Evolutionary conservation across 352 stramenopile genomes (phyloP).

Genomic region (Phytophthora pinifolia): DNA sequence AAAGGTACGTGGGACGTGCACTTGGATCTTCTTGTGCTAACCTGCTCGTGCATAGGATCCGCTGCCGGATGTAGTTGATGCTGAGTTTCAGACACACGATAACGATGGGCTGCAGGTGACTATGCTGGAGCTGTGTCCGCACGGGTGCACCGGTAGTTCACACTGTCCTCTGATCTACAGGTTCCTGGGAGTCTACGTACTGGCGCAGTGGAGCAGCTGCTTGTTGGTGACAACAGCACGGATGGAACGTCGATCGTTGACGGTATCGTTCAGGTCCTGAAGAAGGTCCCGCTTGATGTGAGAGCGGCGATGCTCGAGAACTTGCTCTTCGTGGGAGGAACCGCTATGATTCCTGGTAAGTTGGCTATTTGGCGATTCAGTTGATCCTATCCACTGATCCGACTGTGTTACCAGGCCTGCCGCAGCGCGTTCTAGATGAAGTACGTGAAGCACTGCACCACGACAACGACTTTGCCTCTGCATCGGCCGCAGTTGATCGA

Average conservation of each 20-base stretch:
- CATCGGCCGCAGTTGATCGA: slow-evolving; percentile 31
- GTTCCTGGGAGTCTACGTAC: slow-evolving; percentile 42
- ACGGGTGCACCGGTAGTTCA: not conserved
- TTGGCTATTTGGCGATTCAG: not conserved
- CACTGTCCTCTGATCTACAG: slow-evolving; percentile 19
- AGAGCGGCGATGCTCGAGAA: slow-evolving; percentile 67
- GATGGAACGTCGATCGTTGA: slow-evolving; percentile 57
- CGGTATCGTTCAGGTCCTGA: slow-evolving; percentile 51
- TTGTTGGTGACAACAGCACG: slow-evolving; percentile 36
- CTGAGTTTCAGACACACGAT: slow-evolving; percentile 44
- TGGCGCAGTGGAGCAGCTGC: slow-evolving; percentile 45
- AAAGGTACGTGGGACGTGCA: slow-evolving; percentile 23
- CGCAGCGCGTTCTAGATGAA: slow-evolving; percentile 50
- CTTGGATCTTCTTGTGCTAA: too few relatives aligned
- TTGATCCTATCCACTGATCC: not conserved
- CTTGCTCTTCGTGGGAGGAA: slow-evolving; percentile 72
- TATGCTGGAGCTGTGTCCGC: not conserved
- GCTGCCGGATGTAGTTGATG: slow-evolving; percentile 38
- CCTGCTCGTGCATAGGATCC: slow-evolving; percentile 26
- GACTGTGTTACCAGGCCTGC: slow-evolving; percentile 42
- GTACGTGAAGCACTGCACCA: slow-evolving; percentile 36
- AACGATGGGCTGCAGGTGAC: slow-evolving; percentile 41
- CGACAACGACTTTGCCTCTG: slow-evolving; percentile 43
- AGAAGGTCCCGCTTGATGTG: slow-evolving; percentile 66
- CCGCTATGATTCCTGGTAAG: slow-evolving; percentile 75